Percentiles rank a stretch among this genome's conserved stretches.
Evolutionary conservation across 768 basidiomycete genomes (phyloP).

Genomic region (Leccinellum albellum): DNA sequence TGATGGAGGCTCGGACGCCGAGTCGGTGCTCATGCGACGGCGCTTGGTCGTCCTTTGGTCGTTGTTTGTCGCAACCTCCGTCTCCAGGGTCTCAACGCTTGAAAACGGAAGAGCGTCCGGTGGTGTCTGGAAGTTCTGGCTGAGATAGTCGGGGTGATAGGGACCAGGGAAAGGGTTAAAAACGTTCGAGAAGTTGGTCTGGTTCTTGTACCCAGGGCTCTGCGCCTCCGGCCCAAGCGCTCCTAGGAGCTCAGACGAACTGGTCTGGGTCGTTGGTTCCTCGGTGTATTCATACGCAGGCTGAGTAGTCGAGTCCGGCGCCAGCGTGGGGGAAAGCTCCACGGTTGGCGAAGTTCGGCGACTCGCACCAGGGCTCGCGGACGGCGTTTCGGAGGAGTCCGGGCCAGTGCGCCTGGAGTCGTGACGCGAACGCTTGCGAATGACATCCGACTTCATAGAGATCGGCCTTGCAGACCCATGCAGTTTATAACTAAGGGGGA

Average conservation of each 20-base stretch:
- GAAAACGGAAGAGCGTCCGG: constrained; percentile 54
- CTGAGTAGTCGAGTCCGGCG: constrained; percentile 66
- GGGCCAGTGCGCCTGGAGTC: constrained; percentile 62
- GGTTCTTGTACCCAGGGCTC: constrained; percentile 24
- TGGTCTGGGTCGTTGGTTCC: constrained; percentile 35
- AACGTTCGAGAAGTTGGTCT: constrained; percentile 28
- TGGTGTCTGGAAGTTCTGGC: constrained; percentile 45
- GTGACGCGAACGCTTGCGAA: constrained; percentile 82
- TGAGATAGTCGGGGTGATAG: constrained; percentile 69
- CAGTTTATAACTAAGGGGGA: constrained; percentile 58
- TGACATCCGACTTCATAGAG: constrained; percentile 88
- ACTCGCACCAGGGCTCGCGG: constrained; percentile 71
- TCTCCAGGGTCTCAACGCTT: constrained; percentile 44
- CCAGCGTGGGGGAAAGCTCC: constrained; percentile 63
- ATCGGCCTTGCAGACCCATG: constrained; percentile 84
- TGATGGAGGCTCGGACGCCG: constrained; percentile 49
- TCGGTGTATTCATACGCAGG: constrained; percentile 48
- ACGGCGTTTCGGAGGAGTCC: constrained; percentile 61
- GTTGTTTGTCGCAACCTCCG: constrained; percentile 29
- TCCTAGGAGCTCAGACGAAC: constrained; percentile 52
- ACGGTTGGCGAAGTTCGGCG: constrained; percentile 65
- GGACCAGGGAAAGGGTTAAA: constrained; percentile 63
- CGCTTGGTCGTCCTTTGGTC: constrained; percentile 55
- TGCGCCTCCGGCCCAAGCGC: constrained; percentile 38
- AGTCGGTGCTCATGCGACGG: constrained; percentile 64